These are phyloP conservation scores for Porpolomopsis calyptriformis DNA, from an alignment of 768 basidiomycete species.

Conservation along the genomic window DNA sequence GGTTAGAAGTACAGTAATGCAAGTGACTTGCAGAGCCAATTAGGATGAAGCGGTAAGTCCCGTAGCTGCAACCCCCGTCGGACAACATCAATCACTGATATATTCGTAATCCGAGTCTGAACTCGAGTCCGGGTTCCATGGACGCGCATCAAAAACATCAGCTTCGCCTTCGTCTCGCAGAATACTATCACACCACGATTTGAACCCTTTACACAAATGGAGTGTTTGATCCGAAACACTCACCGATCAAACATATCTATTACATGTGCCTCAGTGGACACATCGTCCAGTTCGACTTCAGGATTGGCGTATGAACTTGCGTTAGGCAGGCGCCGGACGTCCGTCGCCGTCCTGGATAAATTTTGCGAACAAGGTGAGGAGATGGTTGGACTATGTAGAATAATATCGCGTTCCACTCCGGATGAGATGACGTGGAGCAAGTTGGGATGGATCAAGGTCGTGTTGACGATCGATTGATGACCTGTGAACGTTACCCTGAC, in stretches of 20 bases:
- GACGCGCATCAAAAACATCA: constrained; percentile 43
- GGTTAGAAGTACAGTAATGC: neutral
- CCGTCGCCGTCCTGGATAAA: constrained; percentile 35
- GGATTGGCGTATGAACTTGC: constrained; percentile 24
- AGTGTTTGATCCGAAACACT: constrained; percentile 14
- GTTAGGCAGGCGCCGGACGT: constrained; percentile 36
- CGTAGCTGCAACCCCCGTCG: neutral
- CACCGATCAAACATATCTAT: constrained; percentile 69
- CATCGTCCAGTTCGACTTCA: constrained; percentile 26
- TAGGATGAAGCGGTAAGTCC: neutral
- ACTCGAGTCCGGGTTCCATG: constrained; percentile 18
- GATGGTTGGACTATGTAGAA: constrained; percentile 57
- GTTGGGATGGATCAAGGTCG: constrained; percentile 59
- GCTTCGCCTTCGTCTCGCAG: constrained; percentile 44
- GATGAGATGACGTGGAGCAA: constrained; percentile 56
- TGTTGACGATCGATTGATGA: constrained; percentile 72
- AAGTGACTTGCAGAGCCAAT: neutral
- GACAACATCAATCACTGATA: neutral
- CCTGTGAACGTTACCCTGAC: constrained; percentile 27
- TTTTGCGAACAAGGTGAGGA: constrained; percentile 41
- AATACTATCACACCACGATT: constrained; percentile 31
- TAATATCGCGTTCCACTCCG: constrained; percentile 61
- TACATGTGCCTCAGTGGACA: constrained; percentile 38
- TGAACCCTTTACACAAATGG: neutral
- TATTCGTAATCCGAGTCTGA: neutral